Conservation (phyloP, 257 asterid genomes). For the Mentha longifolia region DNA sequence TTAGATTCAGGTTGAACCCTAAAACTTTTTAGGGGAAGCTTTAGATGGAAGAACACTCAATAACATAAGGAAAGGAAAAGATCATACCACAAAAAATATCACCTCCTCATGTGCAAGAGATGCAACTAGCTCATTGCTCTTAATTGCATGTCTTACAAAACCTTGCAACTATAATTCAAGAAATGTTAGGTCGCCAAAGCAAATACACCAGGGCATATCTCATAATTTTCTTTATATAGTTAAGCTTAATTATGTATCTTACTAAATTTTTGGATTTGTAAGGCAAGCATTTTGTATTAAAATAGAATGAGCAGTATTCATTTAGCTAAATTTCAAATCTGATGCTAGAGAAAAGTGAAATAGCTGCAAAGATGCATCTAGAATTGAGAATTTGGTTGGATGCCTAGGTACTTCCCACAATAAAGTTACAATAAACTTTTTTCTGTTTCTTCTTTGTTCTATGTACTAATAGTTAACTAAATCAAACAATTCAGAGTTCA, state of each 20-base stretch:
- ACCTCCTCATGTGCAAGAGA: constrained; percentile 78
- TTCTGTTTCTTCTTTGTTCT: background rate
- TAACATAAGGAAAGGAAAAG: constrained; percentile 14
- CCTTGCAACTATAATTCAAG: constrained; percentile 62
- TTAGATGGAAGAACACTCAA: constrained; percentile 5
- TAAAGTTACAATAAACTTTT: constrained; percentile 22
- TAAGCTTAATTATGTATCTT: constrained; percentile 13
- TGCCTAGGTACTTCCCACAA: constrained; percentile 12
- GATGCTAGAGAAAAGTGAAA: background rate
- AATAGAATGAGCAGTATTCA: background rate
- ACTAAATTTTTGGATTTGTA: background rate
- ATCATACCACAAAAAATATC: constrained; percentile 68
- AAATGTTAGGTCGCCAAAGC: constrained; percentile 24
- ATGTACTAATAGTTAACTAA: background rate
- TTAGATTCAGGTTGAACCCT: constrained; percentile 19
- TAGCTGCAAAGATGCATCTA: constrained; percentile 12
- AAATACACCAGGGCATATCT: background rate
- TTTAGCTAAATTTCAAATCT: background rate
- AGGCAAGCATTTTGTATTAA: background rate
- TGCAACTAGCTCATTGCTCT: constrained; percentile 57
- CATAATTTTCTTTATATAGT: background rate
- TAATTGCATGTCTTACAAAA: constrained; percentile 54
- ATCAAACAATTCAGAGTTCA: background rate
- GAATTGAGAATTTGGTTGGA: background rate
- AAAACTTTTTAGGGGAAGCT: background rate